A percentile compares a stretch with the other conserved stretches of the same genome.
Evolutionary conservation across 2,329 filamentous ascomycete species (phyloP).

Genomic region (Alternaria burnsii): DNA sequence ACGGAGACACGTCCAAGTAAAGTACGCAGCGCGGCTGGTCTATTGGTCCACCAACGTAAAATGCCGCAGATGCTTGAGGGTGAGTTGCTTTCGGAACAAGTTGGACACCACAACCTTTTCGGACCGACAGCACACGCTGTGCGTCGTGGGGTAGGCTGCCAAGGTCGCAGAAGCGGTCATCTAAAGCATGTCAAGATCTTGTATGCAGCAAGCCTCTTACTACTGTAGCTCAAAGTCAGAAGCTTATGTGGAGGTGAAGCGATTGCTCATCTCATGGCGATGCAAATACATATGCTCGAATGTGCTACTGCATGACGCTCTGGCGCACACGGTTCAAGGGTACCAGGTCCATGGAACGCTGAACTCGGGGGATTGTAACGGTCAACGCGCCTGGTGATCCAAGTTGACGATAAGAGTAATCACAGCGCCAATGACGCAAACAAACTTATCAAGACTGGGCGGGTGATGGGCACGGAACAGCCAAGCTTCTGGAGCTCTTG

Average conservation of each 20-base stretch:
- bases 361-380: neutral
- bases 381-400: constrained; percentile 1
- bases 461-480: constrained; percentile 13
- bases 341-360: neutral
- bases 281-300: neutral
- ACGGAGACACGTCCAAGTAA: neutral
- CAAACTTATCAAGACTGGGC: constrained; percentile 3
- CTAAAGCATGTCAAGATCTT: constrained; percentile 17
- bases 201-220: constrained; percentile 23
- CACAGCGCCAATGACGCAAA: constrained; percentile 12
- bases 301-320: neutral
- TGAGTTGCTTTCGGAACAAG: neutral
- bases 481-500: constrained; percentile 24
- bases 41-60: neutral
- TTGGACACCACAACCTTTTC: neutral
- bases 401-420: neutral
- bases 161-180: constrained; percentile 18
- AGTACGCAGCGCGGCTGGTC: neutral
- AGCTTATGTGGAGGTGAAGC: constrained; percentile 5
- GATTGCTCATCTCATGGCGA: neutral
- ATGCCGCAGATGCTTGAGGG: neutral
- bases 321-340: neutral
- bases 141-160: constrained; percentile 8
- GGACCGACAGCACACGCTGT: neutral
- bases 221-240: constrained; percentile 3